These are phyloP conservation scores for Podospora tetraspora DNA, from an alignment of 495 filamentous ascomycete species.

Conservation along the genomic window DNA sequence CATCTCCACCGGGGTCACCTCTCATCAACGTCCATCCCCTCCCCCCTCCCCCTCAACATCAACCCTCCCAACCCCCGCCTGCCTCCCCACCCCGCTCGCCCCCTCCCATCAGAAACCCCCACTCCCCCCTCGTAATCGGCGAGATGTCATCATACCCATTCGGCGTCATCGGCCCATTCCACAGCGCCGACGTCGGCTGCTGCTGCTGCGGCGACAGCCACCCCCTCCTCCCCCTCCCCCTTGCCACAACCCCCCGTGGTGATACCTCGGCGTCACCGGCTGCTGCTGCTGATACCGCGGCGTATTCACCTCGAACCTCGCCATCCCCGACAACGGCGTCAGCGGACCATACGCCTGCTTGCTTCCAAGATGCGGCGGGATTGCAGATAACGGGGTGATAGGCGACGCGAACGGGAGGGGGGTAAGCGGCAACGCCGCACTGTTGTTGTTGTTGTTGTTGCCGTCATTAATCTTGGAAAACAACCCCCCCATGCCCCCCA, in stretches of 20 bases:
- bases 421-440: neutral
- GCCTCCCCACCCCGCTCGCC: conserved; percentile 19
- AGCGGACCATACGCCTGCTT: neutral
- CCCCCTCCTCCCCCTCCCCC: neutral
- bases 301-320: neutral
- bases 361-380: neutral
- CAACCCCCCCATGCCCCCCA: neutral
- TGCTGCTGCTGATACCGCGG: neutral
- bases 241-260: neutral
- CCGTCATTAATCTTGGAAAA: neutral
- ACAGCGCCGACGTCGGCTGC: conserved; percentile 4
- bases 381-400: conserved; percentile 25
- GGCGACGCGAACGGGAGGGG: neutral
- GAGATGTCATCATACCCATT: conserved; percentile 52
- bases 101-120: conserved; percentile 46
- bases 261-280: neutral
- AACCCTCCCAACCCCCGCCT: conserved; percentile 35
- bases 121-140: conserved; percentile 50
- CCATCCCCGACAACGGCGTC: neutral
- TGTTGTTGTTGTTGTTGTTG: too few species aligned
- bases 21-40: neutral
- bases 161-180: conserved; percentile 43
- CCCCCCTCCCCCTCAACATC: neutral
- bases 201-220: conserved; percentile 7
- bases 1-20: too few species aligned